Percentiles rank a stretch among this genome's conserved stretches.
These are phyloP conservation scores for Myxozyma geophila DNA, from an alignment of 805 yeast genomes.

Conservation along the genomic window DNA sequence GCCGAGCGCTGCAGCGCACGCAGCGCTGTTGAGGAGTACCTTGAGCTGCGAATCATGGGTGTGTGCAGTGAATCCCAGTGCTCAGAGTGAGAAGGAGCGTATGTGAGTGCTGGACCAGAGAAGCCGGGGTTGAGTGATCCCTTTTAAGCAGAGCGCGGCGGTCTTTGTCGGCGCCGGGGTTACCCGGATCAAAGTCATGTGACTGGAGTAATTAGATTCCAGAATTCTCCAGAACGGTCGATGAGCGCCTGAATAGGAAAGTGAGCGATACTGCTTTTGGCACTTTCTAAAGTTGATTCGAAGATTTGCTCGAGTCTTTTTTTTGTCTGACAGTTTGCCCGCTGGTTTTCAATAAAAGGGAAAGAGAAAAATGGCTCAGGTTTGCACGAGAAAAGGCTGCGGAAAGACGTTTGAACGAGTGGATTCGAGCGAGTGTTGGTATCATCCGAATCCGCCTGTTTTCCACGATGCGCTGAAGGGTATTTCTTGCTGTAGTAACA, in stretches of 20 bases:
- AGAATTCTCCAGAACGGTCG: background rate
- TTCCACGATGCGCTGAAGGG: conserved; percentile 41
- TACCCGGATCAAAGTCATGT: conserved; percentile 2
- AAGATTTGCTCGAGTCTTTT: background rate
- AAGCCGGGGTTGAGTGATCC: background rate
- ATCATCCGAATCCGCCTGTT: conserved; percentile 40
- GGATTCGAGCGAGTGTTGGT: conserved; percentile 33
- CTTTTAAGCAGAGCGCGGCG: background rate
- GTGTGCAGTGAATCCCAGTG: background rate
- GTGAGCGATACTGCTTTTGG: background rate
- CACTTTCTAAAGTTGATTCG: too few relatives aligned
- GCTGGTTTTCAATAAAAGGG: background rate
- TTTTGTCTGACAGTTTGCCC: background rate
- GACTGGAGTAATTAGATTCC: background rate
- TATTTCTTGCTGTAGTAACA: background rate
- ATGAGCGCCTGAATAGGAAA: background rate
- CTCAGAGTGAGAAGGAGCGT: background rate
- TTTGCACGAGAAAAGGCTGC: conserved; percentile 34
- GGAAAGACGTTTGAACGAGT: conserved; percentile 27
- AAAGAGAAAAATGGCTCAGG: conserved; percentile 22
- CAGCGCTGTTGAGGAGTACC: background rate
- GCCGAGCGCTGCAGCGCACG: background rate
- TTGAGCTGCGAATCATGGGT: conserved; percentile 3
- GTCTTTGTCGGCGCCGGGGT: conserved; percentile 2
- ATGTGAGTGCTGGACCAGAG: background rate